phyloP scores from a whole-genome alignment of 345 rosid genomes.

The Durio zibethinus region DNA sequence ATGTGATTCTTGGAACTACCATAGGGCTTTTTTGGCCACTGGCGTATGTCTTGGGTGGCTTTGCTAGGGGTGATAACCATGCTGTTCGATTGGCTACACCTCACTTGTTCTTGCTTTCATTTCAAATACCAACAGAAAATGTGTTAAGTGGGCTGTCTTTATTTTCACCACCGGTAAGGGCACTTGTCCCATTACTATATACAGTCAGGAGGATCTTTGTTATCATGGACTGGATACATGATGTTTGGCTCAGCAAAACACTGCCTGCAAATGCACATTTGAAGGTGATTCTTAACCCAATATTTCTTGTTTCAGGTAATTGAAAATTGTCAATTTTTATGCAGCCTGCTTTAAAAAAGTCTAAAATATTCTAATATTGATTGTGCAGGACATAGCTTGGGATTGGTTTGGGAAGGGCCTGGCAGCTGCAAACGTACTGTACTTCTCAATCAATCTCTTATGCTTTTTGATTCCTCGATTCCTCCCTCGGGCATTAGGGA shows the following conservation, averaged over 20 bases:
- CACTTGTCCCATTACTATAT: conserved; percentile 73
- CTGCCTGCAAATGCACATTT: conserved; percentile 47
- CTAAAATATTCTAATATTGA: background rate
- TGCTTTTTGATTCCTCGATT: conserved; percentile 74
- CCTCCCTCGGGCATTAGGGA: conserved; percentile 81
- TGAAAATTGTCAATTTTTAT: too few relatives aligned
- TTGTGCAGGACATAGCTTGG: conserved; percentile 13
- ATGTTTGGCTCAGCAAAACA: conserved; percentile 65
- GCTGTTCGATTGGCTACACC: conserved; percentile 81
- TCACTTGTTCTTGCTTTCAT: conserved; percentile 75
- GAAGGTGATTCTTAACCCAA: conserved; percentile 34
- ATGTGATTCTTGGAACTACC: conserved; percentile 60
- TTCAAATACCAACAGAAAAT: conserved; percentile 85
- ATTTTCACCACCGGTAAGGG: conserved; percentile 83
- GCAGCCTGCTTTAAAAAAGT: background rate
- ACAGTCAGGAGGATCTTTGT: conserved; percentile 75
- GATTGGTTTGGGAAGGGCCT: conserved; percentile 68
- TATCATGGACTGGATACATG: conserved; percentile 61
- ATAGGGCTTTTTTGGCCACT: conserved; percentile 78
- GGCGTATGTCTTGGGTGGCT: conserved; percentile 86
- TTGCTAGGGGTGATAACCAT: conserved; percentile 77
- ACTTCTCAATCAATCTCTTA: conserved; percentile 70
- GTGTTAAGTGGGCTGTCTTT: conserved; percentile 62
- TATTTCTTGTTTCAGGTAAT: too few relatives aligned
- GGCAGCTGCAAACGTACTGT: conserved; percentile 49